phyloP scores from a whole-genome alignment of 148 eudicot genomes.

The Rhododendron henanense region DNA sequence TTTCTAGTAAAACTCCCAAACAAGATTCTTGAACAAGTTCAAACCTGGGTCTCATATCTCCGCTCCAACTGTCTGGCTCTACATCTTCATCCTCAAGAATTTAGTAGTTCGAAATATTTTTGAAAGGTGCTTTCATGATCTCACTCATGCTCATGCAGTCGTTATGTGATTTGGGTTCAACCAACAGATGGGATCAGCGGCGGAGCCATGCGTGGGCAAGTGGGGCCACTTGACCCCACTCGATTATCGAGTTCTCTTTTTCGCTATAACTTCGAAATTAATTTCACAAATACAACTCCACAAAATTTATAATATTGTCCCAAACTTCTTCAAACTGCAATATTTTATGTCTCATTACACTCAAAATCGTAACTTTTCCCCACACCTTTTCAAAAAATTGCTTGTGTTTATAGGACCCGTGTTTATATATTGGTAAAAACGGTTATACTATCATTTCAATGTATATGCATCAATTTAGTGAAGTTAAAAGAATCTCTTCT shows the following conservation, averaged over 20 bases:
- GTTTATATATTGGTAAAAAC: too few relatives aligned
- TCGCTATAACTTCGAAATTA: not conserved
- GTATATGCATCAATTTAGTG: not conserved
- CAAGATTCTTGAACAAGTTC: not conserved
- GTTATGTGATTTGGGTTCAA: not conserved
- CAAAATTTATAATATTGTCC: not conserved
- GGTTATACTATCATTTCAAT: not conserved
- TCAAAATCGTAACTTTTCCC: not conserved
- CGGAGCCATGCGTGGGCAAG: not conserved
- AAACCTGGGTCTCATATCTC: not conserved
- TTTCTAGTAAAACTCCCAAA: not conserved
- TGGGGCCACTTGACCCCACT: not conserved
- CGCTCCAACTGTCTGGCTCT: not conserved
- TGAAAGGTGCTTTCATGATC: not conserved
- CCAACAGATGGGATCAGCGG: not conserved
- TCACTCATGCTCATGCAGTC: not conserved
- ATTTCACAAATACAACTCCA: not conserved
- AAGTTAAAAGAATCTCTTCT: not conserved
- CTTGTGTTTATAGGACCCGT: not conserved
- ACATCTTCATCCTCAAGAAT: not conserved
- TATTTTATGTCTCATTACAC: not conserved
- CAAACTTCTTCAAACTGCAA: not conserved
- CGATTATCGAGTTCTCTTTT: not conserved
- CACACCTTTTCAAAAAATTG: not conserved
- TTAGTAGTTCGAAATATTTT: not conserved